A percentile compares a stretch with the other conserved stretches of the same genome.
phyloP scores from a whole-genome alignment of 805 yeast species.

The Kuraishia floccosa region DNA sequence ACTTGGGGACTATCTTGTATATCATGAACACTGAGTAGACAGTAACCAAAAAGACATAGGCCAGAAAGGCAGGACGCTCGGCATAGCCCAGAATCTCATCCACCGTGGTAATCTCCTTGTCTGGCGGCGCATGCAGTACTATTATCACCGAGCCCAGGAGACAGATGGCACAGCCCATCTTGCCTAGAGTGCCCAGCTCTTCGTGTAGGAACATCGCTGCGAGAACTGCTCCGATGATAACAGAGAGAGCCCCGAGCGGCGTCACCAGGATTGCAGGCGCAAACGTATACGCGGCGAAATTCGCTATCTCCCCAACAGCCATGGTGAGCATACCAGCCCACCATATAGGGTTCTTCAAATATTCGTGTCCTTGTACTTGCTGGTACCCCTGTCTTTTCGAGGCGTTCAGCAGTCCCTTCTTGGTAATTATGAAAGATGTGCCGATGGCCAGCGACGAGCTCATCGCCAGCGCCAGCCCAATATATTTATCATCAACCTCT shows the following conservation, averaged over 20 bases:
- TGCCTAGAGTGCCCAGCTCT: slow-evolving; percentile 79
- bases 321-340: slow-evolving; percentile 86
- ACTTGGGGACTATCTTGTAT: slow-evolving; percentile 68
- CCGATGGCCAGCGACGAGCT: slow-evolving; percentile 86
- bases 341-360: slow-evolving; percentile 81
- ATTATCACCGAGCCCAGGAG: slow-evolving; percentile 80
- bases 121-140: slow-evolving; percentile 90
- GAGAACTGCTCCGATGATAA: slow-evolving; percentile 82
- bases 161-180: slow-evolving; percentile 89
- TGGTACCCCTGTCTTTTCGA: slow-evolving; percentile 47
- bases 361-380: slow-evolving; percentile 62
- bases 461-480: slow-evolving; percentile 82
- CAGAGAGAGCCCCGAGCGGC: slow-evolving; percentile 84
- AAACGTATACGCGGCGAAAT: slow-evolving; percentile 90
- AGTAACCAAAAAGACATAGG: slow-evolving; percentile 53
- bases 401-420: slow-evolving; percentile 72
- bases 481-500: slow-evolving; percentile 68
- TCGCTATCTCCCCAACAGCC: slow-evolving; percentile 89
- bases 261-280: slow-evolving; percentile 92
- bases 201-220: slow-evolving; percentile 81
- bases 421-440: slow-evolving; percentile 79
- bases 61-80: slow-evolving; percentile 61
- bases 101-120: slow-evolving; percentile 76
- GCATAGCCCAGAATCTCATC: slow-evolving; percentile 82
- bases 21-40: slow-evolving; percentile 69